These are phyloP conservation scores for Tulasnella sp. DNA, from an alignment of 768 basidiomycete species.

Conservation along the genomic window DNA sequence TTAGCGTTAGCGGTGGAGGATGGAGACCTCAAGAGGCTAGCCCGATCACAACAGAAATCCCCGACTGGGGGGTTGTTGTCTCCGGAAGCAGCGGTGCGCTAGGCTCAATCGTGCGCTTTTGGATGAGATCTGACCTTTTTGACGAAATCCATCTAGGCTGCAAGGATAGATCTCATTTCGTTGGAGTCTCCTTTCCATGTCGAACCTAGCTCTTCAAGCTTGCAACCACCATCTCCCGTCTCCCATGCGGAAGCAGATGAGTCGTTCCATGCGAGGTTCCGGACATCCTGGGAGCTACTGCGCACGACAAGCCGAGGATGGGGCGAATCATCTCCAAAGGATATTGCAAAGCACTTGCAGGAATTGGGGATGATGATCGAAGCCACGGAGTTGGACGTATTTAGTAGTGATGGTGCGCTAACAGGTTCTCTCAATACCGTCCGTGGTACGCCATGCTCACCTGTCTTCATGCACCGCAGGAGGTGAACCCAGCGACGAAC, in stretches of 20 bases:
- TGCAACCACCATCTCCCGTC: constrained; percentile 9
- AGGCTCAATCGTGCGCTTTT: not conserved
- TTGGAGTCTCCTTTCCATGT: constrained; percentile 60
- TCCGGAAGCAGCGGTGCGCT: not conserved
- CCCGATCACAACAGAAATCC: not conserved
- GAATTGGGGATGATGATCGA: constrained; percentile 5
- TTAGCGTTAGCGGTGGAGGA: not conserved
- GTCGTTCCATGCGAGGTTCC: constrained; percentile 30
- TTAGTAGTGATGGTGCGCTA: not conserved
- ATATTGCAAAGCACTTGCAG: constrained; percentile 38
- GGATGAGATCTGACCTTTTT: not conserved
- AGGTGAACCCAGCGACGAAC: not conserved
- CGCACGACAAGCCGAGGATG: constrained; percentile 43
- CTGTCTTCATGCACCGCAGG: too few species aligned
- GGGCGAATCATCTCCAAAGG: constrained; percentile 48
- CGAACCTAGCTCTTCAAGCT: constrained; percentile 28
- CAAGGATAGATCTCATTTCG: constrained; percentile 49
- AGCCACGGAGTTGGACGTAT: not conserved
- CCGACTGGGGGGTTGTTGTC: not conserved
- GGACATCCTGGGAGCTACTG: constrained; percentile 44
- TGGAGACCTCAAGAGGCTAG: not conserved
- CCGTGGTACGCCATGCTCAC: too few species aligned
- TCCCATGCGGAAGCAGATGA: constrained; percentile 3
- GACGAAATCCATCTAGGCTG: constrained; percentile 20
- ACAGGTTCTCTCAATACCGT: not conserved